Evolutionary conservation across 371 early-diverging fungal species (phyloP).

Genomic region (Zychaea mexicana): DNA sequence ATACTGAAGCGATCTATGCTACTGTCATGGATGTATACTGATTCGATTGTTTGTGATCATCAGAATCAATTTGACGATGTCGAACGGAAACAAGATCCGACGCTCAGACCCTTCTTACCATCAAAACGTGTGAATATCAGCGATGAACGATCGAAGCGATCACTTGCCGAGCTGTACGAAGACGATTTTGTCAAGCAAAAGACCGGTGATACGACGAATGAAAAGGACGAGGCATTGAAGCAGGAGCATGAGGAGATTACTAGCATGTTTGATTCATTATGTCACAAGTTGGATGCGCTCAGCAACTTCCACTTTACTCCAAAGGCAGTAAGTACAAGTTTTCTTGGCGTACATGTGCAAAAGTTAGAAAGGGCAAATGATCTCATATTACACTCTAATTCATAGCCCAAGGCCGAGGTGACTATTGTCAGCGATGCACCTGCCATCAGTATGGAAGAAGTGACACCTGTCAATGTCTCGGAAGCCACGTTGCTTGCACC

Average conservation of each 20-base stretch:
- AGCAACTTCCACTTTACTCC: slow-evolving; percentile 94
- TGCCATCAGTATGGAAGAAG: slow-evolving; percentile 94
- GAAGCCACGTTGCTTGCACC: slow-evolving; percentile 87
- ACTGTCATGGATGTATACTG: background rate
- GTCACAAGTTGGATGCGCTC: slow-evolving; percentile 85
- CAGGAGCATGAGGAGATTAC: slow-evolving; percentile 84
- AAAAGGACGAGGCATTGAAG: slow-evolving; percentile 73
- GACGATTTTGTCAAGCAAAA: slow-evolving; percentile 79
- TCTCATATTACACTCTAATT: background rate
- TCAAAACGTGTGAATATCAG: slow-evolving; percentile 78
- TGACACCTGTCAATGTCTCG: slow-evolving; percentile 86
- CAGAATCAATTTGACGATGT: slow-evolving; percentile 89
- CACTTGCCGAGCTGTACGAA: slow-evolving; percentile 92
- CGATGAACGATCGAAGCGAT: slow-evolving; percentile 83
- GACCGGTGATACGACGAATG: slow-evolving; percentile 60
- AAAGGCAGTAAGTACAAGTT: slow-evolving; percentile 48
- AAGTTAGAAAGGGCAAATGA: background rate
- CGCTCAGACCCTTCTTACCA: slow-evolving; percentile 75
- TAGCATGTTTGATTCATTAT: slow-evolving; percentile 71
- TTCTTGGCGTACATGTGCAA: background rate
- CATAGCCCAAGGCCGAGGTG: slow-evolving; percentile 69
- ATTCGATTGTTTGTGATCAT: background rate
- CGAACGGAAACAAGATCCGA: slow-evolving; percentile 77
- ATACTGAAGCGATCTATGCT: background rate
- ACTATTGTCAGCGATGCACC: slow-evolving; percentile 81